These are phyloP conservation scores for Tuber calosporum DNA, from an alignment of 495 filamentous ascomycete genomes.

Conservation along the genomic window DNA sequence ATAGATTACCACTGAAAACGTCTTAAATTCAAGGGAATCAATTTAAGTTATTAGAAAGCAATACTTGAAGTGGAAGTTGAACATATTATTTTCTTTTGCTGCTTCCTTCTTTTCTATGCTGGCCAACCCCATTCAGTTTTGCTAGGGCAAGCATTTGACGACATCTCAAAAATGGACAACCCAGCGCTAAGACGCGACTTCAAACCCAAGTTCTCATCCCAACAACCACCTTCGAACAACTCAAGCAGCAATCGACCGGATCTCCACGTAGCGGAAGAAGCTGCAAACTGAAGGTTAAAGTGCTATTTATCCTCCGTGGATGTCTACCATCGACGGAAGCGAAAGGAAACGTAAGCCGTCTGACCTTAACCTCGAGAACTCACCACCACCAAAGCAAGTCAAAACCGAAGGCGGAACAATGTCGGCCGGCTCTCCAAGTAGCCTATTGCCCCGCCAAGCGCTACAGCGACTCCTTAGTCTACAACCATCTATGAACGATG, in stretches of 20 bases:
- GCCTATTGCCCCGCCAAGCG: slow-evolving; percentile 19
- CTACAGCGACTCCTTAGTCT: slow-evolving; percentile 26
- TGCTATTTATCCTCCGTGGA: slow-evolving; percentile 16
- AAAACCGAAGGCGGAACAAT: slow-evolving; percentile 21
- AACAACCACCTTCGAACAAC: background rate
- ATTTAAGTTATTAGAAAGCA: background rate
- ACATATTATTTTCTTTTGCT: background rate
- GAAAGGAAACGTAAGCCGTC: slow-evolving; percentile 36
- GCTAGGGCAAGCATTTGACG: background rate
- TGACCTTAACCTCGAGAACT: slow-evolving; percentile 21
- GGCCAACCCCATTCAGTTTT: background rate
- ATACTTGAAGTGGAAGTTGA: background rate
- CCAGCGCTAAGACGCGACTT: background rate
- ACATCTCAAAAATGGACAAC: background rate
- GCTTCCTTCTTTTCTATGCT: background rate
- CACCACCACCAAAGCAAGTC: slow-evolving; percentile 25
- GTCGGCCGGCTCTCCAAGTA: slow-evolving; percentile 7
- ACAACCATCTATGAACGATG: slow-evolving; percentile 48
- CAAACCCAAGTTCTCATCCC: background rate
- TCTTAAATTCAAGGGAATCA: background rate
- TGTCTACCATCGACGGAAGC: slow-evolving; percentile 21
- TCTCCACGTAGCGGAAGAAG: background rate
- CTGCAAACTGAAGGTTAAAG: background rate
- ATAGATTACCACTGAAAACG: background rate
- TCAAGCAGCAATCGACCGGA: background rate